Conservation (phyloP, 1,284 basidiomycete genomes). For the Neotropicomus parvogracilis region DNA sequence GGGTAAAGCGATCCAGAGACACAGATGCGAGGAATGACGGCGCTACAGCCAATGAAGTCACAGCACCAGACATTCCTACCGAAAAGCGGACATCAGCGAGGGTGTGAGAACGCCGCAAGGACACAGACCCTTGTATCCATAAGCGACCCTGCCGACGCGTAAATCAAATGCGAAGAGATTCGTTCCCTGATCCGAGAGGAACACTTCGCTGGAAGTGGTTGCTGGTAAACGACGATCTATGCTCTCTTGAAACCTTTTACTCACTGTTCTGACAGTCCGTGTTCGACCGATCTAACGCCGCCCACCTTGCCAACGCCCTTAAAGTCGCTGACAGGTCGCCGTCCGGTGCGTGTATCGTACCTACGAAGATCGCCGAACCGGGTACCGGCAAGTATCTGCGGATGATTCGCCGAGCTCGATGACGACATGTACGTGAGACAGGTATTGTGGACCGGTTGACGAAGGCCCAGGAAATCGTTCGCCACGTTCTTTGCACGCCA, state of each 20-base stretch:
- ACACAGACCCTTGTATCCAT: conserved; percentile 69
- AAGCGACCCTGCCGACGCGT: conserved; percentile 67
- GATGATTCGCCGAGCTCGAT: conserved; percentile 38
- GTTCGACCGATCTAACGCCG: conserved; percentile 63
- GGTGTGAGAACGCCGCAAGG: not conserved
- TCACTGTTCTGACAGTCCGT: conserved; percentile 66
- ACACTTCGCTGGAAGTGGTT: conserved; percentile 59
- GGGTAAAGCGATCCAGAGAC: conserved; percentile 65
- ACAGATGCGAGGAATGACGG: conserved; percentile 54
- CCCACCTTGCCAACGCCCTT: conserved; percentile 58
- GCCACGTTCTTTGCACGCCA: conserved; percentile 83
- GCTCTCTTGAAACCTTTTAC: conserved; percentile 32
- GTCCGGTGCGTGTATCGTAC: conserved; percentile 76
- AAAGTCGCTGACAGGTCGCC: conserved; percentile 70
- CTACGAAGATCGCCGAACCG: conserved; percentile 71
- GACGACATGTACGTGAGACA: conserved; percentile 55
- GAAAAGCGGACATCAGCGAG: conserved; percentile 1
- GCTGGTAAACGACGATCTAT: not conserved
- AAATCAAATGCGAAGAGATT: conserved; percentile 71
- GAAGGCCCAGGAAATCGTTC: conserved; percentile 74
- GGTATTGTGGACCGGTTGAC: conserved; percentile 79
- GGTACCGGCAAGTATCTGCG: conserved; percentile 71
- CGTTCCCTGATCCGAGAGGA: conserved; percentile 70
- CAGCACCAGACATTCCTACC: conserved; percentile 64
- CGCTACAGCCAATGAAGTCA: conserved; percentile 59